A percentile compares a stretch with the other conserved stretches of the same genome.
Conservation (phyloP, 768 basidiomycete genomes). For the Tulasnella sp. region DNA sequence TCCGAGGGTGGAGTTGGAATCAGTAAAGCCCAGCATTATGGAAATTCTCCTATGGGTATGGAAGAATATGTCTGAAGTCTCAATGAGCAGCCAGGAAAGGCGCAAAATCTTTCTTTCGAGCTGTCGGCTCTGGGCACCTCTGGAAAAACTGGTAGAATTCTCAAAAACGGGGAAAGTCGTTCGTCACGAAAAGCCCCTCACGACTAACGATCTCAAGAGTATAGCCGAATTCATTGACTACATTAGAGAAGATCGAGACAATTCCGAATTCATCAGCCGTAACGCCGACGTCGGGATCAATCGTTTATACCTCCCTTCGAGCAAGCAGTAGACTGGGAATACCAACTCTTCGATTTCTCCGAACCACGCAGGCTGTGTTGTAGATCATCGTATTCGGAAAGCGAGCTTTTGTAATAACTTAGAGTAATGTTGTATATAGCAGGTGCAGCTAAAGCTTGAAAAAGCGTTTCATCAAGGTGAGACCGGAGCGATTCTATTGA, state of each 20-base stretch:
- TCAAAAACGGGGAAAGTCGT: neutral
- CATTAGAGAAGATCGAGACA: neutral
- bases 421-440: too few species aligned
- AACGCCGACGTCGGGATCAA: neutral
- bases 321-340: neutral
- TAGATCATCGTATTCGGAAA: neutral
- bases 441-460: too few species aligned
- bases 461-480: too few species aligned
- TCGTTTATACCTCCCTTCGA: neutral
- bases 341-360: neutral
- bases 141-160: neutral
- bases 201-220: neutral
- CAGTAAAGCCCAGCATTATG: neutral
- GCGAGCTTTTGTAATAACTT: neutral
- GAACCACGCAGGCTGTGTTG: neutral
- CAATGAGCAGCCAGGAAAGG: neutral
- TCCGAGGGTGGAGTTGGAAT: neutral
- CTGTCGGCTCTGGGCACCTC: neutral
- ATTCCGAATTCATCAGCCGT: neutral
- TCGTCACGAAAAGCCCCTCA: neutral
- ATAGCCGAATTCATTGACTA: neutral
- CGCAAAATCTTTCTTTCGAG: neutral
- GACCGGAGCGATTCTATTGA: too few species aligned
- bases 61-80: neutral
- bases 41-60: neutral